Percentiles rank a stretch among this genome's conserved stretches.
Evolutionary conservation across 768 basidiomycete species (phyloP).

Genomic region (Mycena epipterygia): DNA sequence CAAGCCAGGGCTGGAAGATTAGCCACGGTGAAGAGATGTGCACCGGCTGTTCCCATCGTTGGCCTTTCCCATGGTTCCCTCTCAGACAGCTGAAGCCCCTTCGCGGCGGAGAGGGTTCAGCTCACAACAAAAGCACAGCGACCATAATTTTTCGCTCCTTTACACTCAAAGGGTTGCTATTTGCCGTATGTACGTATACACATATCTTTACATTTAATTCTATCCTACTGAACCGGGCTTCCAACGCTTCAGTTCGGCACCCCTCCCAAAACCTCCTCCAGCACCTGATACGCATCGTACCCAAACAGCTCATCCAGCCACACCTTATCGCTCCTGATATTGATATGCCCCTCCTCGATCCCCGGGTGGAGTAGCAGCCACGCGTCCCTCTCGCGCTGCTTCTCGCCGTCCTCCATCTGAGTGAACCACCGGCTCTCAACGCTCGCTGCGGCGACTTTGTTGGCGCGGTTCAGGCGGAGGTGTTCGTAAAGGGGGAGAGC

Average conservation of each 20-base stretch:
- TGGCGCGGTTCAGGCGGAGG: slow-evolving; percentile 19
- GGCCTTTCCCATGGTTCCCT: too few species aligned
- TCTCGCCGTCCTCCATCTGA: slow-evolving; percentile 26
- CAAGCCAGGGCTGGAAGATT: too few species aligned
- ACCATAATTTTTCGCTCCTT: too few species aligned
- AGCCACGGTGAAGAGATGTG: too few species aligned
- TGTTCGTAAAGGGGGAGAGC: slow-evolving; percentile 20
- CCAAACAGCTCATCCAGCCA: slow-evolving; percentile 36
- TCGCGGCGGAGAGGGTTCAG: too few species aligned
- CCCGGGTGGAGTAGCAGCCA: slow-evolving; percentile 24
- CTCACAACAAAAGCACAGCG: too few species aligned
- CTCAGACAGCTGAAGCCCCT: too few species aligned
- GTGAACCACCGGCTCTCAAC: slow-evolving; percentile 29
- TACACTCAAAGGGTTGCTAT: too few species aligned
- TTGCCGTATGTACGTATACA: too few species aligned
- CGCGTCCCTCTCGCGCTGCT: slow-evolving; percentile 19
- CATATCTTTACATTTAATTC: too few species aligned
- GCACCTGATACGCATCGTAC: slow-evolving; percentile 30
- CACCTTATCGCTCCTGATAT: slow-evolving; percentile 21
- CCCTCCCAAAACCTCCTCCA: slow-evolving; percentile 19
- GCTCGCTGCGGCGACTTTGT: slow-evolving; percentile 21
- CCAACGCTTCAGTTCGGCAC: not conserved
- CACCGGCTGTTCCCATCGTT: too few species aligned
- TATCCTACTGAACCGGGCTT: too few species aligned
- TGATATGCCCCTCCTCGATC: slow-evolving; percentile 19